phyloP scores from a whole-genome alignment of 2,329 filamentous ascomycete species.

The Pseudogymnoascus sp. region DNA sequence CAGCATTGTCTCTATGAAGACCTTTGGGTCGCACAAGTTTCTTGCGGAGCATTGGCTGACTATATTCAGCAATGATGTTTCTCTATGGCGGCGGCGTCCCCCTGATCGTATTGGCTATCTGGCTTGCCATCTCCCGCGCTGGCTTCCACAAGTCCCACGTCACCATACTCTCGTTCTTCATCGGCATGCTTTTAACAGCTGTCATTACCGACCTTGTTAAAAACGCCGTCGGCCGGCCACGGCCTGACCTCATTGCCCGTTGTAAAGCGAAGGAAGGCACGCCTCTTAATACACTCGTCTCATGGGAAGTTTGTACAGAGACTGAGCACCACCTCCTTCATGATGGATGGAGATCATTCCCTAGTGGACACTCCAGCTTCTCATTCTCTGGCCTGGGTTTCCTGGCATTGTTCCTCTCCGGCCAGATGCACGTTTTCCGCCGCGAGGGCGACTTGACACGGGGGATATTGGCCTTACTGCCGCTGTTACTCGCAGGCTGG shows the following conservation, averaged over 20 bases:
- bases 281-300: constrained; percentile 47
- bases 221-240: constrained; percentile 61
- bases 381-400: constrained; percentile 74
- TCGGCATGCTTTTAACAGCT: constrained; percentile 65
- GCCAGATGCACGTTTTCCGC: constrained; percentile 53
- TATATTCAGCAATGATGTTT: constrained; percentile 57
- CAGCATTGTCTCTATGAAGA: not conserved
- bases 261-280: constrained; percentile 61
- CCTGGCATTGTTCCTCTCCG: constrained; percentile 61
- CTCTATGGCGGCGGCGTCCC: constrained; percentile 72
- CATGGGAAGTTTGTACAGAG: constrained; percentile 66
- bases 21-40: not conserved
- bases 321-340: constrained; percentile 62
- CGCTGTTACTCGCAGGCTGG: constrained; percentile 55
- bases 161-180: constrained; percentile 71
- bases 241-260: constrained; percentile 81
- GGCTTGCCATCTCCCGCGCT: constrained; percentile 56
- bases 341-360: constrained; percentile 80
- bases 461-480: constrained; percentile 49
- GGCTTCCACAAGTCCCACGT: constrained; percentile 76
- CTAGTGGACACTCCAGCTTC: constrained; percentile 73
- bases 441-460: constrained; percentile 43
- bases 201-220: constrained; percentile 90
- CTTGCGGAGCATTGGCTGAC: not conserved
- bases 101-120: constrained; percentile 56